Conservation (phyloP, 176 grass and related monocot species). For the Paspalum vaginatum region DNA sequence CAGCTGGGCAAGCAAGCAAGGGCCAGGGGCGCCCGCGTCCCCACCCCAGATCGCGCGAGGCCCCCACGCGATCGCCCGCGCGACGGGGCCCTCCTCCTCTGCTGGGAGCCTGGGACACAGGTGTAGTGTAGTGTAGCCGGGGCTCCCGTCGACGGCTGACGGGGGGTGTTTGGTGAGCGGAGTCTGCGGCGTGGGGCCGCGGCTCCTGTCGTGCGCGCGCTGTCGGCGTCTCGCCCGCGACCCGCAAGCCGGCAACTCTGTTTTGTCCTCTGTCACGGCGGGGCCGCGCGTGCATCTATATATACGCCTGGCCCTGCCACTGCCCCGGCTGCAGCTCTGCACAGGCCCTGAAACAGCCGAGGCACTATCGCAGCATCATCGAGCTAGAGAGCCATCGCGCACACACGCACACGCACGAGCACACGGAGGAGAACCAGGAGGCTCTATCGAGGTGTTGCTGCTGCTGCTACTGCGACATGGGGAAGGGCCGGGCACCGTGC, state of each 20-base stretch:
- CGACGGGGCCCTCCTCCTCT: neutral
- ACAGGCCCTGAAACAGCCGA: slow-evolving; percentile 15
- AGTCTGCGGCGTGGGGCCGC: slow-evolving; percentile 10
- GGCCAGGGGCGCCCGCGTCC: neutral
- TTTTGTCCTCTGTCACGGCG: too few species aligned
- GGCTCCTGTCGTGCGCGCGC: neutral
- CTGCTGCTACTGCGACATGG: slow-evolving; percentile 38
- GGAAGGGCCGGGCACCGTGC: slow-evolving; percentile 81
- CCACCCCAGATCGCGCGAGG: neutral
- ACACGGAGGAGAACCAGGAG: neutral
- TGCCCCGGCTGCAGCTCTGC: slow-evolving; percentile 36
- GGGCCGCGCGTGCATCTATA: slow-evolving; percentile 26
- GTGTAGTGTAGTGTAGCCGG: neutral
- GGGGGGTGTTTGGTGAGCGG: slow-evolving; percentile 38
- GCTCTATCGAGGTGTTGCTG: neutral
- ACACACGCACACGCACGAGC: too few species aligned
- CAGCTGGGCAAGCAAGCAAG: neutral
- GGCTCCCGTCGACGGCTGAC: neutral
- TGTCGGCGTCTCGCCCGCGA: slow-evolving; percentile 34
- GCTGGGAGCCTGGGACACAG: neutral
- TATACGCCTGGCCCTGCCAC: slow-evolving; percentile 1
- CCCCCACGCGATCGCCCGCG: slow-evolving; percentile 13
- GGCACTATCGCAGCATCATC: neutral
- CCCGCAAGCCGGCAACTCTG: neutral
- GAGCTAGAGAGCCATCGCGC: neutral